phyloP scores from a whole-genome alignment of 1,139 yeast species.

The Hemisphaericaspora xylanilytica region DNA sequence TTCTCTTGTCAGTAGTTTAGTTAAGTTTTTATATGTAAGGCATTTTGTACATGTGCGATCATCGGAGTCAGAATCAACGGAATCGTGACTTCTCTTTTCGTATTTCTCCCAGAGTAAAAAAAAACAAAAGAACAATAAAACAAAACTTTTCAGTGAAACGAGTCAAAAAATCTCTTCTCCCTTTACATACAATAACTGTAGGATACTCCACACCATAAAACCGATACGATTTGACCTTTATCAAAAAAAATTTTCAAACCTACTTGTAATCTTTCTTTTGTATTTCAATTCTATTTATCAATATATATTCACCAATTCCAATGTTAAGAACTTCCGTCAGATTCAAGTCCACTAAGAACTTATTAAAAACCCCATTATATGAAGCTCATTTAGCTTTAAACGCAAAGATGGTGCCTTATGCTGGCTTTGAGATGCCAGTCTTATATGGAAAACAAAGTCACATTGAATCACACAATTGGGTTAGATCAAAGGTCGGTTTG shows the following conservation, averaged over 20 bases:
- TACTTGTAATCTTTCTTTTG: not conserved
- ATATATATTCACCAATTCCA: not conserved
- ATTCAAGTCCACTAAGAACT: slow-evolving; percentile 23
- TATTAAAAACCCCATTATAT: slow-evolving; percentile 72
- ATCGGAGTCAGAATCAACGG: too few relatives aligned
- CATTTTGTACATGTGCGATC: too few relatives aligned
- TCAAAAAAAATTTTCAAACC: not conserved
- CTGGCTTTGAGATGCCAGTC: slow-evolving; percentile 94
- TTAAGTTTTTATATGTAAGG: not conserved
- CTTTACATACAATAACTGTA: too few relatives aligned
- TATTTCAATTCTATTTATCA: not conserved
- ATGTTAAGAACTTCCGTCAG: slow-evolving; percentile 23
- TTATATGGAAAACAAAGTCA: slow-evolving; percentile 79
- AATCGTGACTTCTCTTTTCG: slow-evolving; percentile 1
- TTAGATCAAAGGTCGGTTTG: slow-evolving; percentile 79
- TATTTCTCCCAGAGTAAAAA: too few relatives aligned
- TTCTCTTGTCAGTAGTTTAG: too few relatives aligned
- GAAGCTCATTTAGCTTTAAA: slow-evolving; percentile 76
- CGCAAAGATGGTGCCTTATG: slow-evolving; percentile 93
- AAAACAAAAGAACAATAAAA: too few relatives aligned
- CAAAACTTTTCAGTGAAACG: too few relatives aligned
- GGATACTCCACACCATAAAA: too few relatives aligned
- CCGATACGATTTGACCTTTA: too few relatives aligned
- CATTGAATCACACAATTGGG: slow-evolving; percentile 94
- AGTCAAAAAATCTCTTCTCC: too few relatives aligned